Evolutionary conservation across 2,329 filamentous ascomycete species (phyloP).

Genomic region (Verticillium klebahnii): DNA sequence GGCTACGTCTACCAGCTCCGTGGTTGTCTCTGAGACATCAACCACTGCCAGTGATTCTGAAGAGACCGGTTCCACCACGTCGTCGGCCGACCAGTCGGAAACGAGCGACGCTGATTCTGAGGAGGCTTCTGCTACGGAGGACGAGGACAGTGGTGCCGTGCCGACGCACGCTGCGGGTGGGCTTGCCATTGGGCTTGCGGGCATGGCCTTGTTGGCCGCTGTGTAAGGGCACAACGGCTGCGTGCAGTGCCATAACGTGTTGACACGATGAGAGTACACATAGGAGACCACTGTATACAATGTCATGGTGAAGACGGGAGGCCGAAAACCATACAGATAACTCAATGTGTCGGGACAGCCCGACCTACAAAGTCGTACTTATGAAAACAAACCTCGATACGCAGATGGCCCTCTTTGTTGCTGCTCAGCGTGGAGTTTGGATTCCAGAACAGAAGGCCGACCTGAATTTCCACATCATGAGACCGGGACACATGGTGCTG

Average conservation of each 20-base stretch:
- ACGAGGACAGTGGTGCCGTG: conserved; percentile 15
- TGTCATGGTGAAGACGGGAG: too few relatives aligned
- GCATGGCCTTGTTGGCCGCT: conserved; percentile 21
- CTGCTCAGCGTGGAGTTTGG: too few relatives aligned
- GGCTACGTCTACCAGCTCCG: conserved; percentile 9
- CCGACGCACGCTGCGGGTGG: conserved; percentile 20
- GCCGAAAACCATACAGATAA: too few relatives aligned
- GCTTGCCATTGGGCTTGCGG: conserved; percentile 19
- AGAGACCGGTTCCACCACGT: neutral
- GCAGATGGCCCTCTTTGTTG: too few relatives aligned
- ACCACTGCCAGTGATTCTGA: conserved; percentile 7
- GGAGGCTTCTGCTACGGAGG: neutral
- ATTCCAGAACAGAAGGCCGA: too few relatives aligned
- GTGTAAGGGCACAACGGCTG: conserved; percentile 13
- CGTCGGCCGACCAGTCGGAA: neutral
- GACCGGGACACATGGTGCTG: neutral
- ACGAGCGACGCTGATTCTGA: neutral
- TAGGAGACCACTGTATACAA: too few relatives aligned
- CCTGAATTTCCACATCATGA: too few relatives aligned
- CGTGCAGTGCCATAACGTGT: neutral
- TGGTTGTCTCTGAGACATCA: conserved; percentile 3
- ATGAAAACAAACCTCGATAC: too few relatives aligned
- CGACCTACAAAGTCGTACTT: too few relatives aligned
- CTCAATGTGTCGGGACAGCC: too few relatives aligned
- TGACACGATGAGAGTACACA: too few relatives aligned